A percentile compares a stretch with the other conserved stretches of the same genome.
These are phyloP conservation scores for Leccinum rimulosum DNA, from an alignment of 768 basidiomycete species.

Conservation along the genomic window DNA sequence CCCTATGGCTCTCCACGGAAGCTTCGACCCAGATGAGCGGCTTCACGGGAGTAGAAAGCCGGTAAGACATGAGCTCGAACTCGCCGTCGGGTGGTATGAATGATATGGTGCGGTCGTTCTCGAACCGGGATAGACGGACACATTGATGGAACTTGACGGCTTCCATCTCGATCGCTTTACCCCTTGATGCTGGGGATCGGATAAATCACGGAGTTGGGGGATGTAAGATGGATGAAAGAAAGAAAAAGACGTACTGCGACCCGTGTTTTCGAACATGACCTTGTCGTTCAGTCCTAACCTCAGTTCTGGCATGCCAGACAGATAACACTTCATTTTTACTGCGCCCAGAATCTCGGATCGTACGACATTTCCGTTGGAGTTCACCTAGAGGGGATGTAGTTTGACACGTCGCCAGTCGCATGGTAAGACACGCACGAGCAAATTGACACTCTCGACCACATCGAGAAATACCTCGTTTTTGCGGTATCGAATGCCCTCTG, in stretches of 20 bases:
- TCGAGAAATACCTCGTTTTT: conserved; percentile 99
- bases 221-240: background rate
- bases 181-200: conserved; percentile 46
- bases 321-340: conserved; percentile 99
- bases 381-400: conserved; percentile 58
- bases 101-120: conserved; percentile 97
- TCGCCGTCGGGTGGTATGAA: conserved; percentile 99
- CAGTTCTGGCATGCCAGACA: conserved; percentile 99
- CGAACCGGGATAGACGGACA: conserved; percentile 93
- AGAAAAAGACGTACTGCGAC: conserved; percentile 65
- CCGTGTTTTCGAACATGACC: conserved; percentile 98
- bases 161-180: conserved; percentile 99
- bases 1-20: conserved; percentile 89
- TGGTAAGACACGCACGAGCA: conserved; percentile 62
- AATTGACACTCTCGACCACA: conserved; percentile 95
- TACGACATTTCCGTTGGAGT: conserved; percentile 94
- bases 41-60: conserved; percentile 95
- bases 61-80: conserved; percentile 97
- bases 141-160: conserved; percentile 99
- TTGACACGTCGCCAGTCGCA: background rate
- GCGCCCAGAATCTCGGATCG: conserved; percentile 98
- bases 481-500: conserved; percentile 93
- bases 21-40: conserved; percentile 95
- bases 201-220: background rate
- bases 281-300: conserved; percentile 96